phyloP scores from a whole-genome alignment of 2,329 filamentous ascomycete genomes.

The Apiospora phragmitis region DNA sequence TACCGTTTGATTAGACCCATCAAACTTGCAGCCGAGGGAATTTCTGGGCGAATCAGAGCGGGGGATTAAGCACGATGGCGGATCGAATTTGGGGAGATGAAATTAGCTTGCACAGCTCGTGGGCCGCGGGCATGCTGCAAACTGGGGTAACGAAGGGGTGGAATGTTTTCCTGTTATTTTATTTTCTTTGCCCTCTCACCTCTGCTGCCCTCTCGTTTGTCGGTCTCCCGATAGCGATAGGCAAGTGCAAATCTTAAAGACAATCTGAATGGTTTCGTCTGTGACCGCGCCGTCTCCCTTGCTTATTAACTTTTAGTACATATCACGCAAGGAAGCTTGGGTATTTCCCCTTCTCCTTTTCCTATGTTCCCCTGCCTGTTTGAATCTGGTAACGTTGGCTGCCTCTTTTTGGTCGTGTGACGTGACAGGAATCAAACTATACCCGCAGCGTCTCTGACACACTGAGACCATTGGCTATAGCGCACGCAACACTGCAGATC shows the following conservation, averaged over 20 bases:
- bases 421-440: background rate
- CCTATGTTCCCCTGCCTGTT: background rate
- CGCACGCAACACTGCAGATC: background rate
- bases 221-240: background rate
- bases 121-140: background rate
- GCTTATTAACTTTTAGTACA: background rate
- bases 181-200: background rate
- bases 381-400: background rate
- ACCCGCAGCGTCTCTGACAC: conserved; percentile 2
- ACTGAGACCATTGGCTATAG: conserved; percentile 6
- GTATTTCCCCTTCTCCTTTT: background rate
- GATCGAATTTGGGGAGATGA: conserved; percentile 9
- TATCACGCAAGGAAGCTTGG: background rate
- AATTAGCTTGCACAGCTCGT: conserved; percentile 3
- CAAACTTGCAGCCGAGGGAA: background rate
- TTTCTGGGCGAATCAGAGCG: background rate
- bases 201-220: background rate
- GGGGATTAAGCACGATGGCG: background rate
- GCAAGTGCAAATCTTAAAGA: background rate
- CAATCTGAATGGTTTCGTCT: background rate
- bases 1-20: conserved; percentile 5
- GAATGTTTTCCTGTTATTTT: background rate
- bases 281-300: background rate
- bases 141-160: background rate
- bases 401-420: too few species aligned